A percentile compares a stretch with the other conserved stretches of the same genome.
These are phyloP conservation scores for Hymenoscyphus fructigenus DNA, from an alignment of 2,329 filamentous ascomycete species.

Conservation along the genomic window DNA sequence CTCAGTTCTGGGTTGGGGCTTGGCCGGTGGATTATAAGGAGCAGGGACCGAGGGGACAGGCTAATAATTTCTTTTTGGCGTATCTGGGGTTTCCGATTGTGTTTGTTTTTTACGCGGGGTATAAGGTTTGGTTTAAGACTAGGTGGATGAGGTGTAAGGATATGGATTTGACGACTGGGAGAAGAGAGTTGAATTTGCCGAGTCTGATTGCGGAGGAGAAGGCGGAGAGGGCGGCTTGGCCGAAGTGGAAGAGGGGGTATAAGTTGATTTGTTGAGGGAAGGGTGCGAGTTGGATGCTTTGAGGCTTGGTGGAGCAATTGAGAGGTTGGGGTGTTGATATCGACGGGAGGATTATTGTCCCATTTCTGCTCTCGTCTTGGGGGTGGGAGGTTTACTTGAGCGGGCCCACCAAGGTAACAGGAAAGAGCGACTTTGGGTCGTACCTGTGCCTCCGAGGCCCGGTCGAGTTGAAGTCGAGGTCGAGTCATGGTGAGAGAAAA, in stretches of 20 bases:
- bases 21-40: conserved; percentile 64
- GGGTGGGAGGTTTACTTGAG: too few species aligned
- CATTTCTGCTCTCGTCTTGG: too few species aligned
- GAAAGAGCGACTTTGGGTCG: too few species aligned
- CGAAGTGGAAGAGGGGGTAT: conserved; percentile 73
- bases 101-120: conserved; percentile 64
- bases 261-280: conserved; percentile 64
- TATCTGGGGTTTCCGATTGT: conserved; percentile 72
- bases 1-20: conserved; percentile 86
- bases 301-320: too few species aligned
- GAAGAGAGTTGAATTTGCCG: conserved; percentile 79
- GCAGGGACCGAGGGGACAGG: conserved; percentile 47
- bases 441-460: too few species aligned
- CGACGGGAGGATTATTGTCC: too few species aligned
- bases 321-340: too few species aligned
- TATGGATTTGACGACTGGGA: conserved; percentile 85
- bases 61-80: conserved; percentile 69
- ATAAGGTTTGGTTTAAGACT: conserved; percentile 75
- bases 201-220: conserved; percentile 77
- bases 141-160: conserved; percentile 64
- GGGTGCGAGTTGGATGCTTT: too few species aligned
- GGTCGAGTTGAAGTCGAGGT: too few species aligned
- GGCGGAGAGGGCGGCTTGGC: conserved; percentile 71
- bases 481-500: too few species aligned
- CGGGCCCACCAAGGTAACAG: too few species aligned